Base-by-base conservation (phyloP, 1,139 yeast species). In the Yamadazyma diddensiae region DNA sequence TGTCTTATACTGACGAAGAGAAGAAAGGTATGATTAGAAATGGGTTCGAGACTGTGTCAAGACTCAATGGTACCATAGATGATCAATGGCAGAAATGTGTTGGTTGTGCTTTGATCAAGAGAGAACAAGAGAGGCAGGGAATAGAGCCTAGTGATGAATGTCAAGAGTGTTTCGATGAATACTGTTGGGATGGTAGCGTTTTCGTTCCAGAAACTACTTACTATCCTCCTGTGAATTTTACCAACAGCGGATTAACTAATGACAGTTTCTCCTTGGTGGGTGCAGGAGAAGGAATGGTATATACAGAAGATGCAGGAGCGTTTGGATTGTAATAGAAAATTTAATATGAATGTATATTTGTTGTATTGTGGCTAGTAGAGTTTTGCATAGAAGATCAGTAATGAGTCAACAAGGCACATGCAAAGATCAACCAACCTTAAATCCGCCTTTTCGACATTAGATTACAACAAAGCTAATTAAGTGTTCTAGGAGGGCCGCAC, bases 51-150 rank as follows among this genome's bases (percentile, higher is more conserved):
- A 50, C 52, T 14, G 59, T 52, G 1, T 46, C 62, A 8, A 43
- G 64, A 26, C 41, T 53, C 21, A 62, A 62, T 46, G 49, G 50
- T 13, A 57, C 71, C 6, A 47, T 64, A 31, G 73, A 66, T 39
- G 37, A 44, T 1, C 59, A 61, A 22, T 67, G 66, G 65, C 53
- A 55, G 3, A 60, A 64, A 4, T 67, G 73, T 50, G 66, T 66
- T 10, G 65, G 57, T 28, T 67, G 73, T 52, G 73, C 73, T 10
- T 51, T 66, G 24, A 62, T 67, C 23, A 55, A 67, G 37, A 54
- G 73, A 46, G 68, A 62, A 38, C 69, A 66, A 45, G 73, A 67
- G 42, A 52, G 70, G 39, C 52, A 52, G 38, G 67, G 65, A 6
- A 45, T 57, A 10, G 62, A 54, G 22, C 73, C 64, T 35, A 38